Evolutionary conservation across 768 basidiomycete species (phyloP), one percentile per base, ranked within the genome.

Genomic region (Suillus subluteus): DNA sequence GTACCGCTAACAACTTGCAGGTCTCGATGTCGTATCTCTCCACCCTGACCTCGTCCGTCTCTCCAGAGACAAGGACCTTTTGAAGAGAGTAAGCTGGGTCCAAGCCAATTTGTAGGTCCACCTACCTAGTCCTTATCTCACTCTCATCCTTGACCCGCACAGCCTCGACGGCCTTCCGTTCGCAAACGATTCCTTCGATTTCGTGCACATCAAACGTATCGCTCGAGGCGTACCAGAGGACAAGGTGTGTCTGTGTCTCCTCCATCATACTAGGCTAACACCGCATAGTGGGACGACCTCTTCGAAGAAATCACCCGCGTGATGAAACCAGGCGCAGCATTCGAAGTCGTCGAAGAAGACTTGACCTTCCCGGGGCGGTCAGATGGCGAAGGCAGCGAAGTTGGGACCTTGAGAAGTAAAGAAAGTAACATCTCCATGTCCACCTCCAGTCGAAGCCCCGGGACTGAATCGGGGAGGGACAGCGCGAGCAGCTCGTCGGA

Each of bases 301-400:
- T 82, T 92, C 37, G 90, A 91, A 78, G 91, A 92, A 73, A 84
- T 91, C 23, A 76, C 80, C 16, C 84, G 91, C 23, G 87, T 93
- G 1, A 86, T 92, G 86, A 91, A 88, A 74, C 84, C 89, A 13
- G 90, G 90, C 44, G 90, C 82, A n/a, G 86, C 88, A 7, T 84
- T 92, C 64, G 90, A 92, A 88, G 82, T 92, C 76, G 79, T 91
- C 59, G 91, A 93, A 73, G 90, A 91, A 75, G 90, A 93, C 68
- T 74, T 93, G 4, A 88, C 85, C 72, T 91, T 92, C 71, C 91
- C 91, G 1, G 89, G 90, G 15, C 83, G 80, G 67, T 67, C 59
- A 38, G 59, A 61, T 12, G 26, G 30, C 6, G 59, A 61, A 6
- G 59, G 59, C 41, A 61, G 59, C 26, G 59, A 61, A 1, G 59